Evolutionary conservation across 78 protist genomes (phyloP), one percentile per base, ranked within the genome.

Genomic region (Emiliania huxleyi): DNA sequence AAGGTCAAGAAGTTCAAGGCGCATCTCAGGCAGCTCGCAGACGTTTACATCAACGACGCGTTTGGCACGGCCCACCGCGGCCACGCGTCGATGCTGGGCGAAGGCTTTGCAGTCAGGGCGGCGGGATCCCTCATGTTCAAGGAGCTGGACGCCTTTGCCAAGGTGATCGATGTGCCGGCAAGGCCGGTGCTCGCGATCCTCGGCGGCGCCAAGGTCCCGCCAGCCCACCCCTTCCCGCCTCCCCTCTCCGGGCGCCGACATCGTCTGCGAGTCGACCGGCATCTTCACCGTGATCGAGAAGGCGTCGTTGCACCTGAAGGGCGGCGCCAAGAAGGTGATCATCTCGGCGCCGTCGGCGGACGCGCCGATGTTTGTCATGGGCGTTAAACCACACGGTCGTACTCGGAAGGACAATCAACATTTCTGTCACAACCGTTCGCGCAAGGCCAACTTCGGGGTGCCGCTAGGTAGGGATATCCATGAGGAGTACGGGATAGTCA

Each of bases 11-110:
- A 19, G n/a, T 99, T 99, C 98, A 97, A 99, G 87, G 98, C 94
- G 2, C 94, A 97, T 40, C 97, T 99, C 43, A 90, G 98, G 6
- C 92, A 90, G 91, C 98, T 98, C 19, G 99, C 97, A 49, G 99
- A 99, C 52, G 93, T 99, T 83, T 99, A 95, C 96, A 96, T 98
- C 91, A 96, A 62, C 95, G 99, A 99, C 83, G 99, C 99, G 56
- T 99, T 99, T 91, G 99, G 99, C 91, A 98, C 99, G 21, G 99
- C 99, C 0, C 99, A 99, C 93, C 96, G 99, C 81, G 99, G 99
- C 1, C 99, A 99, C 95, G 75, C 96, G 15, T 95, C 97, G 26
- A 94, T 95, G 93, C 95, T 92, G 35, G 91, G 94, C 48, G 69
- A n/a, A 22, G 87, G 38, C 44, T 98, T 97, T 33, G 92, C 96